Evolutionary conservation across 2,329 filamentous ascomycete species (phyloP).

Genomic region (Blastomyces parvus): DNA sequence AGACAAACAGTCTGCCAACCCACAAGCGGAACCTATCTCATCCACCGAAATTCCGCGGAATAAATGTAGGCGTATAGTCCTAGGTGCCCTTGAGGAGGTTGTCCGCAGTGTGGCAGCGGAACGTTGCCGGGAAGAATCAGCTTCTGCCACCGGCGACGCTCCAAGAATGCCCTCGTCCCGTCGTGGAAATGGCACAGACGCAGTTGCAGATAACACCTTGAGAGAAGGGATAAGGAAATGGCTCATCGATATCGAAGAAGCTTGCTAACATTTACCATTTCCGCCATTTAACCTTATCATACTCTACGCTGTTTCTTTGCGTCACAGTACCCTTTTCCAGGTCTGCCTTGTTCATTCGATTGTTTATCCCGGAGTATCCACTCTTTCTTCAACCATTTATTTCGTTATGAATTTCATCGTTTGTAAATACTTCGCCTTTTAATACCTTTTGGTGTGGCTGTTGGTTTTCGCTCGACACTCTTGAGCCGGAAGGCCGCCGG

Average conservation of each 20-base stretch:
- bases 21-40: constrained; percentile 20
- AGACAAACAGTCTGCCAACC: constrained; percentile 16
- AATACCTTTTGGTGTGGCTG: background rate
- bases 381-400: background rate
- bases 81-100: constrained; percentile 49
- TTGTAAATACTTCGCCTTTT: background rate
- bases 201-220: constrained; percentile 41
- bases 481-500: background rate
- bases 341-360: background rate
- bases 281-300: background rate
- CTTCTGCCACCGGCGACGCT: constrained; percentile 21
- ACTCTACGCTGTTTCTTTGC: background rate
- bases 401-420: background rate
- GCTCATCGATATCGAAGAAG: constrained; percentile 43
- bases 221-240: constrained; percentile 49
- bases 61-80: constrained; percentile 47
- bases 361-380: background rate
- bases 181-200: constrained; percentile 26
- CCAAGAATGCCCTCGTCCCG: constrained; percentile 22
- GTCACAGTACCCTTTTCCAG: background rate
- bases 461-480: background rate
- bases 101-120: constrained; percentile 47
- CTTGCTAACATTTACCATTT: constrained; percentile 22
- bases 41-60: constrained; percentile 39
- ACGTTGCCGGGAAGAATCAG: constrained; percentile 33